phyloP scores from a whole-genome alignment of 768 basidiomycete species.

The Lactarius deliciosus region DNA sequence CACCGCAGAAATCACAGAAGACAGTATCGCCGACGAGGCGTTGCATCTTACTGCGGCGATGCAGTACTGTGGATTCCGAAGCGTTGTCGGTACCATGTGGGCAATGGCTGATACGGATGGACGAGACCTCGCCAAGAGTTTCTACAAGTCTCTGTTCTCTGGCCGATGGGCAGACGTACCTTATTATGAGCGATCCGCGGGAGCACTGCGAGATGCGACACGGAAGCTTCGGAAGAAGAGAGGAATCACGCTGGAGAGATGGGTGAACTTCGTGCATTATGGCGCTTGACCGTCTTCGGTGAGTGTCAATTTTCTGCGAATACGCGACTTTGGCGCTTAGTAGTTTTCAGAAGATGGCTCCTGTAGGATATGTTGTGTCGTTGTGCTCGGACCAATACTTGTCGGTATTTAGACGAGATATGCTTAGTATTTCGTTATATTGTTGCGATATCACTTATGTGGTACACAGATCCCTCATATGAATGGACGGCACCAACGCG shows the following conservation, averaged over 20 bases:
- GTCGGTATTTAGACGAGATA: too few species aligned
- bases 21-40: conserved; percentile 14
- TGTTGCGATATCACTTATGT: too few species aligned
- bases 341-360: too few species aligned
- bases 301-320: neutral
- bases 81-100: conserved; percentile 15
- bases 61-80: conserved; percentile 25
- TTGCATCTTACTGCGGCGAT: conserved; percentile 26
- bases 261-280: conserved; percentile 23
- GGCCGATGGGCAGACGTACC: too few species aligned
- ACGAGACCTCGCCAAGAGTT: conserved; percentile 9
- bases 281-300: conserved; percentile 10
- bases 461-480: too few species aligned
- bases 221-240: conserved; percentile 15
- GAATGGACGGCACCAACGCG: too few species aligned
- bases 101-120: conserved; percentile 27
- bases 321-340: too few species aligned
- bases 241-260: too few species aligned
- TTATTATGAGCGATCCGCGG: conserved; percentile 5
- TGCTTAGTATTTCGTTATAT: too few species aligned
- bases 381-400: too few species aligned
- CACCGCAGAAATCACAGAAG: neutral
- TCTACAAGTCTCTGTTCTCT: conserved; percentile 12
- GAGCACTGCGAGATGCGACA: conserved; percentile 10
- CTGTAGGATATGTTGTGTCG: too few species aligned